phyloP scores from a whole-genome alignment of 2,329 filamentous ascomycete species.

The Colletotrichum sp. region DNA sequence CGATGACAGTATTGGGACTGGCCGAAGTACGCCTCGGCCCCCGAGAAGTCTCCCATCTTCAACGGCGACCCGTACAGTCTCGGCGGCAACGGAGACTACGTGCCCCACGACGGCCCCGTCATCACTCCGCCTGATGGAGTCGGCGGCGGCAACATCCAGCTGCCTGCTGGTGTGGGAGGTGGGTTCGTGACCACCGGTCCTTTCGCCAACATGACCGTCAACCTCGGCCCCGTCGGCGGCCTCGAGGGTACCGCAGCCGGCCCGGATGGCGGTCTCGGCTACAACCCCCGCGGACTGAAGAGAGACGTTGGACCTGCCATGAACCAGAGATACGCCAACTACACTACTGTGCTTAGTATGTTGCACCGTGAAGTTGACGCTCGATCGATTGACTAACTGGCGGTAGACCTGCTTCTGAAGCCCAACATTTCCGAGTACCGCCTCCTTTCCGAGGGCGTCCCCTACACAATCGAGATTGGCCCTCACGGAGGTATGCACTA shows the following conservation, averaged over 20 bases:
- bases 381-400: neutral
- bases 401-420: slow-evolving; percentile 31
- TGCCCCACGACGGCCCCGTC: slow-evolving; percentile 29
- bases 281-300: slow-evolving; percentile 40
- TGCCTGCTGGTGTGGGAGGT: slow-evolving; percentile 48
- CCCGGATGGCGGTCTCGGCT: slow-evolving; percentile 32
- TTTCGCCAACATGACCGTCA: slow-evolving; percentile 40
- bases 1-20: slow-evolving; percentile 38
- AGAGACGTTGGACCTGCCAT: slow-evolving; percentile 32
- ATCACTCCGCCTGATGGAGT: slow-evolving; percentile 30
- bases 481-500: slow-evolving; percentile 34
- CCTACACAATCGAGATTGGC: slow-evolving; percentile 31
- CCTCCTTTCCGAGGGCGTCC: slow-evolving; percentile 37
- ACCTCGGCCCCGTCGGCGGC: slow-evolving; percentile 35
- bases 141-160: slow-evolving; percentile 24
- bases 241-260: slow-evolving; percentile 21
- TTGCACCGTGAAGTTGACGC: rapidly evolving
- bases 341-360: slow-evolving; percentile 24
- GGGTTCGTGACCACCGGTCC: slow-evolving; percentile 54
- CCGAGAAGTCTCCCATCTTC: slow-evolving; percentile 53
- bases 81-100: slow-evolving; percentile 40
- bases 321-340: slow-evolving; percentile 34
- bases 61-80: slow-evolving; percentile 45
- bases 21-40: slow-evolving; percentile 38
- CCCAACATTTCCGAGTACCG: slow-evolving; percentile 37